A percentile compares a stretch with the other conserved stretches of the same genome.
Conservation (phyloP, 345 rosid species). For the Brassica cretica region DNA sequence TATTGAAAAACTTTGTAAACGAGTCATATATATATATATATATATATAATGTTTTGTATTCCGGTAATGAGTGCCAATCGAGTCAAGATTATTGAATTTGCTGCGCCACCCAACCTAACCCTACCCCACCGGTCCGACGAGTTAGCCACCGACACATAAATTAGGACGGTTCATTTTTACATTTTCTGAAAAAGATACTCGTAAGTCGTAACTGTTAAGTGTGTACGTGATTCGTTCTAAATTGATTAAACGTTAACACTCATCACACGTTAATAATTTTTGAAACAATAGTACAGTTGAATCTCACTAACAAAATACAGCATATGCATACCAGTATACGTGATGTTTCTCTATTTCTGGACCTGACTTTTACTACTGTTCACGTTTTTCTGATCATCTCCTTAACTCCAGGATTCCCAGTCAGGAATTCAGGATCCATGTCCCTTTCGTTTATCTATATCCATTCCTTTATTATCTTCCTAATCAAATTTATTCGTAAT, state of each 20-base stretch:
- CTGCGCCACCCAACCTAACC: slow-evolving; percentile 29
- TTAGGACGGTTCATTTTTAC: slow-evolving; percentile 24
- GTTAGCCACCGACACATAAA: slow-evolving; percentile 31
- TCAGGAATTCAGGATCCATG: slow-evolving; percentile 3
- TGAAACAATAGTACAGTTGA: neutral
- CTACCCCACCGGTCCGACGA: slow-evolving; percentile 21
- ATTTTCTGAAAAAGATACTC: neutral
- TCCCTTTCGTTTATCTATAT: slow-evolving; percentile 19
- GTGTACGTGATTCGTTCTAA: neutral
- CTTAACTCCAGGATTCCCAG: neutral
- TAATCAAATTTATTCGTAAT: neutral
- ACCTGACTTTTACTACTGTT: neutral
- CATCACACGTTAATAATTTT: neutral
- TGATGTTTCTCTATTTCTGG: neutral
- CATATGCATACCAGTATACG: no score
- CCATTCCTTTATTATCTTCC: slow-evolving; percentile 5
- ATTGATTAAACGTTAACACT: neutral
- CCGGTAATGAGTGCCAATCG: neutral
- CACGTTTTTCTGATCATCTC: no score
- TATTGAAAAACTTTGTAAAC: no score
- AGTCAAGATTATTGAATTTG: slow-evolving; percentile 17
- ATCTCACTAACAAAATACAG: neutral
- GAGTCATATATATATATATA: neutral
- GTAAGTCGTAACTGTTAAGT: neutral
- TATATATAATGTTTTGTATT: neutral